These are phyloP conservation scores for Paracamarosporium sp. DNA, from an alignment of 2,329 filamentous ascomycete genomes.

Conservation along the genomic window DNA sequence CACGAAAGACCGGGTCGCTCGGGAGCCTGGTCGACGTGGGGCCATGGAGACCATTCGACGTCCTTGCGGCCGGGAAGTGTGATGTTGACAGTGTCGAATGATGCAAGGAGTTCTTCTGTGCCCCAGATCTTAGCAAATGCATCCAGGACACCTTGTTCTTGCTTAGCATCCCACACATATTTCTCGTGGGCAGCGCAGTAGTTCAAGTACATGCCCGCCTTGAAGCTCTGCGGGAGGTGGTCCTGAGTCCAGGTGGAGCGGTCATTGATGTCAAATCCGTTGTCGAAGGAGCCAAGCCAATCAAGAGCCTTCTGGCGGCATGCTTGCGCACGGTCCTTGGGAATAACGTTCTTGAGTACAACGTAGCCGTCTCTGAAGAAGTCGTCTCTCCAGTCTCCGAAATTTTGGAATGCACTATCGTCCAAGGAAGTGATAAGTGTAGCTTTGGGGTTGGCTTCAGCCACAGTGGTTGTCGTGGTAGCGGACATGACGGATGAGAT, in stretches of 20 bases:
- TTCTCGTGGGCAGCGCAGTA: constrained; percentile 50
- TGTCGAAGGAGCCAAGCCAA: constrained; percentile 52
- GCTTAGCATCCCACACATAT: constrained; percentile 12
- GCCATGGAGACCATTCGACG: no score
- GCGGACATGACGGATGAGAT: no score
- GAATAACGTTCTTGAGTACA: constrained; percentile 51
- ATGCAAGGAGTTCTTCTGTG: constrained; percentile 45
- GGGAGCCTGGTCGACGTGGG: constrained; percentile 51
- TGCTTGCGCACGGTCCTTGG: constrained; percentile 46
- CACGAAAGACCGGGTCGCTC: constrained; percentile 50
- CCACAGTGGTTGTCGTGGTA: no score
- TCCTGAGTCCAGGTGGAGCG: constrained; percentile 44
- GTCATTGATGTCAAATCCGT: constrained; percentile 47
- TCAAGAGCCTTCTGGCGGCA: constrained; percentile 50
- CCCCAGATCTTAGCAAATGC: constrained; percentile 45
- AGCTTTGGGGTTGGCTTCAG: no score
- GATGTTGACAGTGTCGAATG: constrained; percentile 50
- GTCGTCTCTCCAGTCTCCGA: constrained; percentile 51
- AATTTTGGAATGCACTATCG: no score
- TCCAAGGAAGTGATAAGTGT: no score
- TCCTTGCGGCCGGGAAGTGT: constrained; percentile 45
- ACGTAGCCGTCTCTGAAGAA: constrained; percentile 51
- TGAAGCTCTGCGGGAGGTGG: constrained; percentile 49
- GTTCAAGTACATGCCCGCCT: constrained; percentile 53
- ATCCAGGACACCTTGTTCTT: constrained; percentile 48